Conservation (phyloP, 768 basidiomycete species). For the Boletus sp. region DNA sequence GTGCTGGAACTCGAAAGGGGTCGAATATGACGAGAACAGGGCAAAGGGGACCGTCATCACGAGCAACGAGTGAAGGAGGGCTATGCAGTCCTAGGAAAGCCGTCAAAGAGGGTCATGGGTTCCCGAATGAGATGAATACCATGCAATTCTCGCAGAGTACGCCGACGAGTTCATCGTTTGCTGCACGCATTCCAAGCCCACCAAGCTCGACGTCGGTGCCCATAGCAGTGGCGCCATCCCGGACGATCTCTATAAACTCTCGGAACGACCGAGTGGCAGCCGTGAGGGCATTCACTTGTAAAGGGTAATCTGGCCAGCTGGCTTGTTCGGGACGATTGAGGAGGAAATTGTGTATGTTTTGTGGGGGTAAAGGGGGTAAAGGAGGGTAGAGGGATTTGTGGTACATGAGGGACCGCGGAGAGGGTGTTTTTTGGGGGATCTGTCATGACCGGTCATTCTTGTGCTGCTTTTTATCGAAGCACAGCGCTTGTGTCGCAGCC, state of each 20-base stretch:
- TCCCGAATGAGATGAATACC: slow-evolving; percentile 34
- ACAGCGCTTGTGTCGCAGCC: neutral
- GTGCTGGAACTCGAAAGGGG: slow-evolving; percentile 55
- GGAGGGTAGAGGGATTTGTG: slow-evolving; percentile 58
- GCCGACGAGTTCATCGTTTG: slow-evolving; percentile 59
- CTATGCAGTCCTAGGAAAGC: slow-evolving; percentile 49
- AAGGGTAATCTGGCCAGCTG: slow-evolving; percentile 52
- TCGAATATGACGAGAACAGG: slow-evolving; percentile 53
- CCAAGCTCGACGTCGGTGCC: slow-evolving; percentile 45
- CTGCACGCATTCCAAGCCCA: slow-evolving; percentile 51
- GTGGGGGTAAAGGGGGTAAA: slow-evolving; percentile 45
- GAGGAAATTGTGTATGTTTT: slow-evolving; percentile 55
- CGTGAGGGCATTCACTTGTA: slow-evolving; percentile 56
- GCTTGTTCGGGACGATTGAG: slow-evolving; percentile 55
- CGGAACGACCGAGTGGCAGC: slow-evolving; percentile 45
- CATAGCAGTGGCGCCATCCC: slow-evolving; percentile 57
- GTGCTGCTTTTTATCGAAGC: slow-evolving; percentile 4
- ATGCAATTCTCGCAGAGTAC: slow-evolving; percentile 69
- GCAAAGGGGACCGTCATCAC: slow-evolving; percentile 51
- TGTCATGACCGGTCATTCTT: neutral
- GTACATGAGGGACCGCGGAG: slow-evolving; percentile 39
- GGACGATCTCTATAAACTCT: slow-evolving; percentile 51
- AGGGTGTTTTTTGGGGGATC: neutral
- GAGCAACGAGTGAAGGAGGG: slow-evolving; percentile 49
- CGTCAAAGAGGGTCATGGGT: neutral